Percentiles rank a stretch among this genome's conserved stretches.
Conservation (phyloP, 2,329 filamentous ascomycete species). For the Penicillium decumbens region DNA sequence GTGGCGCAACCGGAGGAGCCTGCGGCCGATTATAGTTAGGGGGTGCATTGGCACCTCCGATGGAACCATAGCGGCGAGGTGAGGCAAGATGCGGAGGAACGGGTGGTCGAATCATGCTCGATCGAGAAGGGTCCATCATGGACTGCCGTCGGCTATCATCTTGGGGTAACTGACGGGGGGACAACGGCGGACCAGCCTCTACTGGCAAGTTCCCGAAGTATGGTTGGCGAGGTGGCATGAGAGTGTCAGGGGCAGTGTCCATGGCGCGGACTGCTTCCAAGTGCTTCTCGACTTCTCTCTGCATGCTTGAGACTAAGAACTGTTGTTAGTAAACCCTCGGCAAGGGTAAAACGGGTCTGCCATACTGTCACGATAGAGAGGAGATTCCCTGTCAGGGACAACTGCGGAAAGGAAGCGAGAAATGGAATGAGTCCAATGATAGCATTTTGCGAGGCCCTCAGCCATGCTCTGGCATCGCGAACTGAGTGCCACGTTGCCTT, state of each 20-base stretch:
- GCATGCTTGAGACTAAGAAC: constrained; percentile 51
- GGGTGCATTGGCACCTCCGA: constrained; percentile 65
- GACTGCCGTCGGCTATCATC: constrained; percentile 75
- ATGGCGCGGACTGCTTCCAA: constrained; percentile 54
- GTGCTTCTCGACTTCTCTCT: constrained; percentile 60
- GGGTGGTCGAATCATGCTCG: constrained; percentile 68
- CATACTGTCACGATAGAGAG: constrained; percentile 77
- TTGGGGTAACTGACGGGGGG: constrained; percentile 78
- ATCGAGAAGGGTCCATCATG: constrained; percentile 57
- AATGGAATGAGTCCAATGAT: constrained; percentile 79
- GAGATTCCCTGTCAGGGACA: constrained; percentile 69
- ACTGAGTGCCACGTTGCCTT: constrained; percentile 72
- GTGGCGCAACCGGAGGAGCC: constrained; percentile 61
- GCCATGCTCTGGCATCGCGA: constrained; percentile 75
- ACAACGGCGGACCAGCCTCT: constrained; percentile 70
- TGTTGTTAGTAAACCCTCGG: constrained; percentile 13
- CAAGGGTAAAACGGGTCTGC: not conserved
- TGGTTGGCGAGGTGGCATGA: constrained; percentile 59
- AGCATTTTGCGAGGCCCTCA: constrained; percentile 71
- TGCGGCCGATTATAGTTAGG: constrained; percentile 68
- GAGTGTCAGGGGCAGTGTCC: constrained; percentile 61
- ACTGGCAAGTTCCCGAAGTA: constrained; percentile 59
- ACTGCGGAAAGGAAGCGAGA: constrained; percentile 69
- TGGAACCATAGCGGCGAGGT: constrained; percentile 81
- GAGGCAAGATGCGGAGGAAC: constrained; percentile 78